Percentiles rank a stretch among this genome's conserved stretches.
Conservation (phyloP, 176 grass and related monocot species). For the Typha latifolia region DNA sequence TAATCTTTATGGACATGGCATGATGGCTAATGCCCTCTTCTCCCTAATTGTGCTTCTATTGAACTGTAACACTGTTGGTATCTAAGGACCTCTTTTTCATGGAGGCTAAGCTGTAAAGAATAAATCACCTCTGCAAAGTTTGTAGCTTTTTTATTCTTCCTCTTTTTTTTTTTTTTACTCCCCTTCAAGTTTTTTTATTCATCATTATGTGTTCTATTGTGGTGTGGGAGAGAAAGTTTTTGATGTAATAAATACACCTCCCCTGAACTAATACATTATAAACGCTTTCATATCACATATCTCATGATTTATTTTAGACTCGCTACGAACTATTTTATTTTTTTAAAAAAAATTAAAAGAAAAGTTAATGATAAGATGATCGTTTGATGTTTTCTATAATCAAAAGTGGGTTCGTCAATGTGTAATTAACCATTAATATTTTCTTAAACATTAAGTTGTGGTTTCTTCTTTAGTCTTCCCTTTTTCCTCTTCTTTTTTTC, state of each 20-base stretch:
- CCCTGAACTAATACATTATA: too few relatives aligned
- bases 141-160: constrained; percentile 18
- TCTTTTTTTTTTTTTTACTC: background rate
- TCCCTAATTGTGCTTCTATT: constrained; percentile 10
- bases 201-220: constrained; percentile 2
- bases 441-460: too few relatives aligned
- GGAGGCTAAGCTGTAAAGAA: constrained; percentile 28
- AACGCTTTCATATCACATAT: too few relatives aligned
- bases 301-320: too few relatives aligned
- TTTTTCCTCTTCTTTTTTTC: too few relatives aligned
- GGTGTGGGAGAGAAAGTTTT: background rate
- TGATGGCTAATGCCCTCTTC: constrained; percentile 36
- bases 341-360: too few relatives aligned
- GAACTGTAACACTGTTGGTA: background rate
- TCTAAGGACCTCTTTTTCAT: constrained; percentile 10
- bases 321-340: too few relatives aligned
- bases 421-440: too few relatives aligned
- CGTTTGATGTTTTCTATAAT: too few relatives aligned
- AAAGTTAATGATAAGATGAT: too few relatives aligned
- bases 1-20: constrained; percentile 53
- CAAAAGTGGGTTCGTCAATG: too few relatives aligned
- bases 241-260: background rate
- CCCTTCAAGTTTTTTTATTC: constrained; percentile 9
- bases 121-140: constrained; percentile 16
- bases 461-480: too few relatives aligned